Evolutionary conservation across 345 rosid species (phyloP), one percentile per base, ranked within the genome.

Genomic region (Chamaenerion angustifolium): DNA sequence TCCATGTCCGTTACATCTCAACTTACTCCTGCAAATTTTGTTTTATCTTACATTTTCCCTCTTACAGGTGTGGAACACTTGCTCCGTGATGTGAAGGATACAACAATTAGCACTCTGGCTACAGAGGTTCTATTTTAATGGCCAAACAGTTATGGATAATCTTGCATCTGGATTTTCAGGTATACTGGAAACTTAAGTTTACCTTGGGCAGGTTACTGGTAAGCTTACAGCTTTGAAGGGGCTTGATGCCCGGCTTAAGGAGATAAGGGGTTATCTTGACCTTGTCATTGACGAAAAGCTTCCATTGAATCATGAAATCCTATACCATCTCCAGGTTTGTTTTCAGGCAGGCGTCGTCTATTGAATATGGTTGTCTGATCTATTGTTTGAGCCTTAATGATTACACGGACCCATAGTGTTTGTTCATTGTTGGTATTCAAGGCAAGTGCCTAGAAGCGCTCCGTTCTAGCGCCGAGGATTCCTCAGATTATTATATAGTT

Each of bases 81-180:
- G n/a, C n/a, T n/a, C n/a, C n/a, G n/a, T n/a, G n/a, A n/a, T n/a
- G n/a, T n/a, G n/a, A n/a, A n/a, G n/a, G n/a, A n/a, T n/a, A n/a
- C n/a, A n/a, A n/a, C n/a, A n/a, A n/a, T n/a, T n/a, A 87, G 94
- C 69, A 83, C 88, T 18, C 77, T 81, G 52, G 88, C 88, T 40
- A 83, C 87, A 15, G 94, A 87, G 90, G 93, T 81, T 14, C 52
- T 31, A 35, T 21, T 51, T 16, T 17, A 15, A 1, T 14, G 40
- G 6, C 27, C 27, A 23, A 23, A 8, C 14, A 10, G 25, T 44
- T n/a, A 14, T 8, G 35, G 16, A 44, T 12, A 3, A 23, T 45
- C 13, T 43, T 16, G 12, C n/a, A 35, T 17, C 16, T 16, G 27
- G 27, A 23, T 13, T 52, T 16, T 52, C 42, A 0, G 27, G 27